Base-by-base conservation (phyloP, 2,329 filamentous ascomycete genomes). In the Conoideocrella luteorostrata region DNA sequence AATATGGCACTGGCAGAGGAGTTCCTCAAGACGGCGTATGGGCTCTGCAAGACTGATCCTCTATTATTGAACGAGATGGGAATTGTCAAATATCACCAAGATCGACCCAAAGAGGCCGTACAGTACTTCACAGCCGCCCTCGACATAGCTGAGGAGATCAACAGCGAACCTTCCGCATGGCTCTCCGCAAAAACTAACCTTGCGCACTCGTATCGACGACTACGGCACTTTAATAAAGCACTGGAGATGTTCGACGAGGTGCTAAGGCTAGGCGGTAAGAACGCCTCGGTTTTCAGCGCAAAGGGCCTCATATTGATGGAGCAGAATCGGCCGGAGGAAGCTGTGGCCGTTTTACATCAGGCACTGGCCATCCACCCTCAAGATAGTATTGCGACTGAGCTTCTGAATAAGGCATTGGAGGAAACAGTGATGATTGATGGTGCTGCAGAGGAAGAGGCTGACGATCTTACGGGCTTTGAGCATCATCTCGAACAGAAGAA, bases 51-150 rank as follows among this genome's bases (percentile, higher is more conserved):
- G 55, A 85, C 82, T 1, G 93, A 98, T 55, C 93, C 93, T 0
- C 68, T 97, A 5, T 78, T 98, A 4, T 74, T 98, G 44, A 98
- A 98, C 61, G 93, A 98, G 67, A 84, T 97, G 68, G 94, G 91
- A 4, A 83, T 97, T 4, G 89, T 96, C n/a, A 84, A 88, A 52
- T 98, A 95, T 59, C 89, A 97, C 61, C 88, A 96, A 60, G 82
- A 87, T 53, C 78, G 86, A 40, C 77, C 88, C 6, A 74, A 80
- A 47, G 82, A 86, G 20, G 88, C 93, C 0, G 80, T 87, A 9
- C 75, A 80, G 23, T 78, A 90, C 49, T 97, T 98, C 62, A 74
- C 75, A 7, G 78, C 82, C 48, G 87, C 93, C 0, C 76, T 98
- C 15, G 70, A 76, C 38, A 79, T 95, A 42, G 86, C 89, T 2